Conservation (phyloP, 2,329 filamentous ascomycete species). For the Graphilbum fragrans region DNA sequence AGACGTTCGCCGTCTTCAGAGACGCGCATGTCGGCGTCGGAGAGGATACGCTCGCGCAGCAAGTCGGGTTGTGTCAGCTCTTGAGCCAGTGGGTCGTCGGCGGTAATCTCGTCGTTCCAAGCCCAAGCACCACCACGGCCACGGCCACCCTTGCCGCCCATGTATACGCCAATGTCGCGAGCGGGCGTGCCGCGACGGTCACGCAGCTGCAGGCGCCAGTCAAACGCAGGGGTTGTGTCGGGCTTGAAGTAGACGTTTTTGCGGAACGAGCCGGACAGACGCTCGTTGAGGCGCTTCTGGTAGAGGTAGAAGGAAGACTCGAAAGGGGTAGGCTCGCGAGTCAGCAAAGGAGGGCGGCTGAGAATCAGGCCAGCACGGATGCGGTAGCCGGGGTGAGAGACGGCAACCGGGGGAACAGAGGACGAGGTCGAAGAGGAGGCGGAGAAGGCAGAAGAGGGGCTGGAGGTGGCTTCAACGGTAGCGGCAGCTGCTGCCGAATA, state of each 20-base stretch:
- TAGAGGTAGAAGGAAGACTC: conserved; percentile 94
- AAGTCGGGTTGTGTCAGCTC: conserved; percentile 36
- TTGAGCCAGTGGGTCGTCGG: conserved; percentile 54
- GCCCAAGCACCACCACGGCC: conserved; percentile 35
- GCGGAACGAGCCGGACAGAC: conserved; percentile 75
- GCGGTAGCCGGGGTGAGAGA: conserved; percentile 23
- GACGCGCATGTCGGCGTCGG: conserved; percentile 58
- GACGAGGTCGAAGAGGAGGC: conserved; percentile 7
- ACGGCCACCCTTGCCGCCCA: conserved; percentile 26
- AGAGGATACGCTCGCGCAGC: conserved; percentile 56
- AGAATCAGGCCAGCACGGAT: conserved; percentile 63
- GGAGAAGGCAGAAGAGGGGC: conserved; percentile 16
- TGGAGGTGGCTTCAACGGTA: conserved; percentile 13
- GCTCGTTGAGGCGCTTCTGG: conserved; percentile 92
- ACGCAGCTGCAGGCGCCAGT: conserved; percentile 79
- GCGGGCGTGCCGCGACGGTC: conserved; percentile 63
- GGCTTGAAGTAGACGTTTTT: conserved; percentile 92
- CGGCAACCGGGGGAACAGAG: conserved; percentile 9
- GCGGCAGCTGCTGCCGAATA: conserved; percentile 22
- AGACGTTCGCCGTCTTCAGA: conserved; percentile 49
- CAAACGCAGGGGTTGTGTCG: conserved; percentile 69
- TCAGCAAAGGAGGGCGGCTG: conserved; percentile 78
- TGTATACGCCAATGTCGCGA: conserved; percentile 77
- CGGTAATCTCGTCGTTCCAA: conserved; percentile 85
- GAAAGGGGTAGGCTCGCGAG: conserved; percentile 71